Evolutionary conservation across 1,284 basidiomycete species (phyloP).

Genomic region (Apiotrichum gamsii): DNA sequence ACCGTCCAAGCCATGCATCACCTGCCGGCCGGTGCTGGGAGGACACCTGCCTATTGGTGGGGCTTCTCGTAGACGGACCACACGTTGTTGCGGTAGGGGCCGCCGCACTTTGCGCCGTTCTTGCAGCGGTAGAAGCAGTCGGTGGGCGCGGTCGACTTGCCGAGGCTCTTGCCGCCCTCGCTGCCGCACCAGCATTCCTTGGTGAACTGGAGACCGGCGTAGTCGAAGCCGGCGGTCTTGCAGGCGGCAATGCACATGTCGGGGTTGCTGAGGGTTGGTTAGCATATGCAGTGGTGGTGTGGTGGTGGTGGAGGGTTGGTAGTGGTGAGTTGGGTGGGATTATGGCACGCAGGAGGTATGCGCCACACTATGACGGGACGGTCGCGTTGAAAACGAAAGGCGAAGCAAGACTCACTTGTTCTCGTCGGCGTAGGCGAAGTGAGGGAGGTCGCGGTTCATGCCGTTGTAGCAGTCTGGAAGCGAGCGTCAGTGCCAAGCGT

Average conservation of each 20-base stretch:
- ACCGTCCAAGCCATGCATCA: too few relatives aligned
- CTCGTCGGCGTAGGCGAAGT: slow-evolving; percentile 10
- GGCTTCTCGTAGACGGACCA: slow-evolving; percentile 8
- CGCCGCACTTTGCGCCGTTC: slow-evolving; percentile 21
- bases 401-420: slow-evolving; percentile 10
- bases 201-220: slow-evolving; percentile 23
- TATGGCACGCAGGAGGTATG: too few relatives aligned
- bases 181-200: slow-evolving; percentile 29
- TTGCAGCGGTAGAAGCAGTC: slow-evolving; percentile 17
- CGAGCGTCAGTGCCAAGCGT: background rate
- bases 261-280: too few relatives aligned
- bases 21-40: too few relatives aligned
- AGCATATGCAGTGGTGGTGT: too few relatives aligned
- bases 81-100: slow-evolving; percentile 23
- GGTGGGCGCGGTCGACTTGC: slow-evolving; percentile 11
- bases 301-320: too few relatives aligned
- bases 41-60: too few relatives aligned
- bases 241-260: slow-evolving; percentile 20
- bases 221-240: slow-evolving; percentile 10
- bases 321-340: background rate
- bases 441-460: slow-evolving; percentile 23
- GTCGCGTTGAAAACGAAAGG: too few relatives aligned
- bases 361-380: background rate
- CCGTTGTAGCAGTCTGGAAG: slow-evolving; percentile 23
- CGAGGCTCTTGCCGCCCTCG: slow-evolving; percentile 14